A percentile compares a stretch with the other conserved stretches of the same genome.
These are phyloP conservation scores for Pichia sp. DNA, from an alignment of 1,139 yeast species.

Conservation along the genomic window DNA sequence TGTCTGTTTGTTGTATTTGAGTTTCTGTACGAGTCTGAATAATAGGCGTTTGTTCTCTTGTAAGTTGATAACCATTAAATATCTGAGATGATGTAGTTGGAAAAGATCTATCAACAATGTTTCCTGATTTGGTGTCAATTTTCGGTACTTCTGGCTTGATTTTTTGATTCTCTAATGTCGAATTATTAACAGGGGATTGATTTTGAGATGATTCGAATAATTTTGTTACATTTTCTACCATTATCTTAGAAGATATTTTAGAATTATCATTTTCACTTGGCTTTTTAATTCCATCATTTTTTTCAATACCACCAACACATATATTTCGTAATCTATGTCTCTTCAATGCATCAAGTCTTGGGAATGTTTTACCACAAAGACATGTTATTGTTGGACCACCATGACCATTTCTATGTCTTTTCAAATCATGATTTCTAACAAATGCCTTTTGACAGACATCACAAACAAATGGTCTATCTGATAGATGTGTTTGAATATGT, in stretches of 20 bases:
- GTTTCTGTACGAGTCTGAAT: neutral
- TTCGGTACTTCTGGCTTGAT: neutral
- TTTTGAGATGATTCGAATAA: neutral
- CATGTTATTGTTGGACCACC: conserved; percentile 68
- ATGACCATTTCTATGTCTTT: conserved; percentile 87
- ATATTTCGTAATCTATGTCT: conserved; percentile 75
- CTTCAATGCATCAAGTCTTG: conserved; percentile 80
- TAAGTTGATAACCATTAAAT: neutral
- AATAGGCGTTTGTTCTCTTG: conserved; percentile 1
- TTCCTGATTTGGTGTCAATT: neutral
- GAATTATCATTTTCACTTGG: conserved; percentile 3
- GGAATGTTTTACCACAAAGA: conserved; percentile 87
- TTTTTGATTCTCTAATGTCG: too few species aligned
- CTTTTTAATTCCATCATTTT: conserved; percentile 23
- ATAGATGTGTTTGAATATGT: conserved; percentile 92
- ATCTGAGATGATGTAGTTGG: neutral
- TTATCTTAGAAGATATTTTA: neutral
- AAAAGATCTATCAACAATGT: too few species aligned
- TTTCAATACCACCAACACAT: conserved; percentile 61
- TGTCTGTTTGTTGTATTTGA: neutral
- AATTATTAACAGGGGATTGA: too few species aligned
- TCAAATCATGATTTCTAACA: conserved; percentile 87
- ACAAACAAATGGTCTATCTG: conserved; percentile 84
- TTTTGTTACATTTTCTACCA: neutral
- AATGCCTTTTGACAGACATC: conserved; percentile 54